phyloP scores from a whole-genome alignment of 441 rosid genomes.

The Brassica hybrid region DNA sequence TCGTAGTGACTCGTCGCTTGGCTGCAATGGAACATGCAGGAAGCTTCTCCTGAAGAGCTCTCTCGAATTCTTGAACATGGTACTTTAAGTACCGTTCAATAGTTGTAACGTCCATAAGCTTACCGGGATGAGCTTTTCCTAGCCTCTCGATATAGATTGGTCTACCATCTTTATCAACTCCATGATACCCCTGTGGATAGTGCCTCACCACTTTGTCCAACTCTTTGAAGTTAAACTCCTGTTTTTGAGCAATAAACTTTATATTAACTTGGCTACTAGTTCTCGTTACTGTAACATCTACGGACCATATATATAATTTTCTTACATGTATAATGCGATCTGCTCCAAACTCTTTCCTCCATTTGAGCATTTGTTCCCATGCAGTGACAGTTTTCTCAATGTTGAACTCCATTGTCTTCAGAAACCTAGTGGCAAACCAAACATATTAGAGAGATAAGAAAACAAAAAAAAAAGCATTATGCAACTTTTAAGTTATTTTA shows the following conservation, averaged over 20 bases:
- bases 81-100: slow-evolving; percentile 83
- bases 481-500: slow-evolving; percentile 36
- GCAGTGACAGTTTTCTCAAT: slow-evolving; percentile 24
- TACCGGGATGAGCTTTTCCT: slow-evolving; percentile 90
- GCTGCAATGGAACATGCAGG: slow-evolving; percentile 92
- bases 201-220: slow-evolving; percentile 81
- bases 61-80: slow-evolving; percentile 97
- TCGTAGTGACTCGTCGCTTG: slow-evolving; percentile 73
- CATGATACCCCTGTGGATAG: slow-evolving; percentile 98
- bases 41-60: slow-evolving; percentile 77
- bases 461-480: background rate
- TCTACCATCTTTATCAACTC: slow-evolving; percentile 92
- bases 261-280: background rate
- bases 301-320: slow-evolving; percentile 18
- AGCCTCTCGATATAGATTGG: slow-evolving; percentile 91
- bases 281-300: background rate
- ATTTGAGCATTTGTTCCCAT: slow-evolving; percentile 43
- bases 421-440: slow-evolving; percentile 57
- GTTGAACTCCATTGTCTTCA: slow-evolving; percentile 71
- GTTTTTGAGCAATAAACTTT: background rate
- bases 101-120: slow-evolving; percentile 80
- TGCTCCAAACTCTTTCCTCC: slow-evolving; percentile 40
- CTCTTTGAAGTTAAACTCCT: slow-evolving; percentile 45
- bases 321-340: slow-evolving; percentile 79
- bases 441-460: slow-evolving; percentile 2